phyloP scores from a whole-genome alignment of 768 basidiomycete genomes.

The Agaricus sinodeliciosus region DNA sequence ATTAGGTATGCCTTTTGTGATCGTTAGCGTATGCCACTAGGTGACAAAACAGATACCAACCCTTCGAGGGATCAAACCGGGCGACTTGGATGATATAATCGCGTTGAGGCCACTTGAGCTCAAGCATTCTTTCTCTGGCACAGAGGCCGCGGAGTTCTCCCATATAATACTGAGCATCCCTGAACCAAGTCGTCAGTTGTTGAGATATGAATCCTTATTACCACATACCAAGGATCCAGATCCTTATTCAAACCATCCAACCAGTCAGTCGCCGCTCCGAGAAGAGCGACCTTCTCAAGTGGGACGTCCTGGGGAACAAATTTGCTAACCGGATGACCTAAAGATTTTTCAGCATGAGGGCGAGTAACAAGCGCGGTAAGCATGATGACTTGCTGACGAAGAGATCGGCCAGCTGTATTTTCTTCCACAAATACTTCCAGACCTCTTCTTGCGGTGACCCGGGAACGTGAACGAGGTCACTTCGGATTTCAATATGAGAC shows the following conservation, averaged over 20 bases:
- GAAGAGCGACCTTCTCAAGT: conserved; percentile 57
- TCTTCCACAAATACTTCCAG: conserved; percentile 94
- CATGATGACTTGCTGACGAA: conserved; percentile 63
- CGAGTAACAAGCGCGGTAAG: background rate
- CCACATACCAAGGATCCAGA: conserved; percentile 48
- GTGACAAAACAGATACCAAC: conserved; percentile 15
- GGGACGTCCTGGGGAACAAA: conserved; percentile 89
- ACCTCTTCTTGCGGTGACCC: conserved; percentile 87
- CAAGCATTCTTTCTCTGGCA: conserved; percentile 72
- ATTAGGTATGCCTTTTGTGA: conserved; percentile 62
- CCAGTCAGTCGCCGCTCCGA: conserved; percentile 87
- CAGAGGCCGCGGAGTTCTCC: conserved; percentile 79
- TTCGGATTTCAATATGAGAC: conserved; percentile 91
- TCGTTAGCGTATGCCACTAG: background rate
- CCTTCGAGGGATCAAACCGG: conserved; percentile 83
- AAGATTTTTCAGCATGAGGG: background rate
- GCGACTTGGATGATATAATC: conserved; percentile 90
- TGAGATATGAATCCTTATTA: background rate
- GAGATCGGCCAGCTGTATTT: conserved; percentile 82
- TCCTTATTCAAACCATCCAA: conserved; percentile 96
- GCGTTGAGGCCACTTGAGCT: conserved; percentile 71
- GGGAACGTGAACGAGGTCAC: conserved; percentile 75
- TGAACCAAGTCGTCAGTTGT: conserved; percentile 12
- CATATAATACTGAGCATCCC: conserved; percentile 86
- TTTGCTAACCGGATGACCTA: conserved; percentile 84